Evolutionary conservation across 257 asterid genomes (phyloP), one percentile per base, ranked within the genome.

Genomic region (Solanum sitiens): DNA sequence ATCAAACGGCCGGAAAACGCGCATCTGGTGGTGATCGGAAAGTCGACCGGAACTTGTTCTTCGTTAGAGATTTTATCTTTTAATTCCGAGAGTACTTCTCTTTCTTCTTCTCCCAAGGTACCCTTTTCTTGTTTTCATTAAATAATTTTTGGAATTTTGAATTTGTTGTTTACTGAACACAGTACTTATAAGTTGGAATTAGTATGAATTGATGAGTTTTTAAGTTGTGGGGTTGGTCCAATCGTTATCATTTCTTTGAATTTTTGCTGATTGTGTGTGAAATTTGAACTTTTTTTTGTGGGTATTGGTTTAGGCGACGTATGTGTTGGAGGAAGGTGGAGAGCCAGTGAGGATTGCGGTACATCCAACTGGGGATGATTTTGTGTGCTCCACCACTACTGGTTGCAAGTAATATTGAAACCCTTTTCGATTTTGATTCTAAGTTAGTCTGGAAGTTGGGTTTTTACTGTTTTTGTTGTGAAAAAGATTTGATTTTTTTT

Each of bases 1-100:
- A 96, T 97, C 89, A 92, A 95, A 88, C 94, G 99, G 91, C 99
- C 99, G 88, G 99, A 96, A 61, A 96, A 96, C 90, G 94, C 90
- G 76, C 98, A 97, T 85, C 91, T 97, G 87, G 98, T 92, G 83
- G 95, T 91, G 67, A 91, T 97, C 76, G 99, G 97, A 11, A 97
- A 95, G 91, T 91, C 96, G 37, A 89, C 50, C 33, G 21, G 59
- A 20, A 86, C 85, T 37, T 95, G 94, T 21, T 89, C 98, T 23
- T 91, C 95, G 72, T 91, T 97, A 86, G 97, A 97, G 93, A 92
- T 97, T 61, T 96, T 94, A 94, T 92, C 99, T 35, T 97, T 87
- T 87, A 96, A 97, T 90, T 89, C 94, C 65, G 84, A 53, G 25
- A 89, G 93, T 47, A 86, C 91, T 89, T 91, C 94, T 23, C 94